These are phyloP conservation scores for Apiotrichum gamsii DNA, from an alignment of 1,284 basidiomycete genomes.

Conservation along the genomic window DNA sequence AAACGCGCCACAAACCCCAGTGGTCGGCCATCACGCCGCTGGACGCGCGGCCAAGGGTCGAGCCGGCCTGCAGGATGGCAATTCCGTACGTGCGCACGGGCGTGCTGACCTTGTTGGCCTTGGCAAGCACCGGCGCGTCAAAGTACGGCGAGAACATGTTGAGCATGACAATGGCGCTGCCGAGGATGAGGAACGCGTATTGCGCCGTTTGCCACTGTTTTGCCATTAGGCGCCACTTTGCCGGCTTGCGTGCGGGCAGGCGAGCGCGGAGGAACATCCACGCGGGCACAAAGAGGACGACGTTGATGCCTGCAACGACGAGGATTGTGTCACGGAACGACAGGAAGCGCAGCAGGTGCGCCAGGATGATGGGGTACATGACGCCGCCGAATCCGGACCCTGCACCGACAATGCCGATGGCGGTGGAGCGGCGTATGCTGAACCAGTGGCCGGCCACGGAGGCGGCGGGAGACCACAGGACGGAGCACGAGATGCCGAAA, in stretches of 20 bases:
- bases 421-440: conserved; percentile 28
- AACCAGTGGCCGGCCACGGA: conserved; percentile 44
- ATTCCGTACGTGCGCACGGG: conserved; percentile 14
- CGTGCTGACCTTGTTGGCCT: conserved; percentile 6
- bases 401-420: conserved; percentile 38
- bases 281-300: conserved; percentile 18
- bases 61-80: conserved; percentile 23
- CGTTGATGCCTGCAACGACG: conserved; percentile 19
- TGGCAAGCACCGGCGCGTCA: conserved; percentile 15
- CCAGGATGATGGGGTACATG: conserved; percentile 38
- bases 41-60: conserved; percentile 19
- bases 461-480: conserved; percentile 39
- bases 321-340: conserved; percentile 19
- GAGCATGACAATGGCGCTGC: conserved; percentile 27
- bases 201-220: conserved; percentile 24
- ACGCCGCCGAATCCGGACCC: conserved; percentile 38
- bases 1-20: conserved; percentile 22
- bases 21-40: conserved; percentile 21
- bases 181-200: conserved; percentile 31
- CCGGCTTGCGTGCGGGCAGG: conserved; percentile 13
- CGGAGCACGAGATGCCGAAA: conserved; percentile 33
- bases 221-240: conserved; percentile 8
- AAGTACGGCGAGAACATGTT: conserved; percentile 27
- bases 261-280: conserved; percentile 21
- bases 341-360: conserved; percentile 11